Percentiles rank a stretch among this genome's conserved stretches.
Evolutionary conservation across 202 grass and related monocot species (phyloP).

Genomic region (Sporobolus alterniflorus): DNA sequence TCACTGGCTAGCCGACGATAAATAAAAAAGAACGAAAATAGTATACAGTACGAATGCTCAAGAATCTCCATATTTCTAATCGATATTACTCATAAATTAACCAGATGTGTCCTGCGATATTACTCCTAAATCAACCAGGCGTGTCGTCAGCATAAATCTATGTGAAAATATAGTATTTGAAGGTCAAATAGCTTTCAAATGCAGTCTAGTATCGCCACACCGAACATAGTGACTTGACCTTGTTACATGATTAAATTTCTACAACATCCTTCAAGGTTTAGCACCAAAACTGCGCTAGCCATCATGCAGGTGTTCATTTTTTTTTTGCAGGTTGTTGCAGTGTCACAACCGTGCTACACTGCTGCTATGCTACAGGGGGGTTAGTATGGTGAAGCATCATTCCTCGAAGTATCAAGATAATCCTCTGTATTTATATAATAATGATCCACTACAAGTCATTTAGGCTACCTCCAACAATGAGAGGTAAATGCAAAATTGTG

Average conservation of each 20-base stretch:
- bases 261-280: background rate
- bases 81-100: background rate
- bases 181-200: background rate
- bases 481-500: no score
- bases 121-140: background rate
- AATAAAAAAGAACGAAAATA: no score
- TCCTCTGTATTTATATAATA: no score
- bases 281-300: slow-evolving; percentile 24
- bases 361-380: background rate
- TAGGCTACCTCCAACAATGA: no score
- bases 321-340: slow-evolving; percentile 30
- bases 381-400: no score
- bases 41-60: background rate
- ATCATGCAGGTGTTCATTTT: slow-evolving; percentile 1
- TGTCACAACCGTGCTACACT: slow-evolving; percentile 32
- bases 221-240: slow-evolving; percentile 35
- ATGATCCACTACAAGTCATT: no score
- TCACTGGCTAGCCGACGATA: no score
- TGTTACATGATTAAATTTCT: slow-evolving; percentile 28
- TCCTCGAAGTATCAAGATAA: background rate
- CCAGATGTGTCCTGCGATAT: background rate
- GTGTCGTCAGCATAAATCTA: background rate
- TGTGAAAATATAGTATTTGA: background rate
- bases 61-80: background rate
- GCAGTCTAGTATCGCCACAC: background rate